Evolutionary conservation across 139 green algal genomes (phyloP).

Genomic region (Chlorella sp.): DNA sequence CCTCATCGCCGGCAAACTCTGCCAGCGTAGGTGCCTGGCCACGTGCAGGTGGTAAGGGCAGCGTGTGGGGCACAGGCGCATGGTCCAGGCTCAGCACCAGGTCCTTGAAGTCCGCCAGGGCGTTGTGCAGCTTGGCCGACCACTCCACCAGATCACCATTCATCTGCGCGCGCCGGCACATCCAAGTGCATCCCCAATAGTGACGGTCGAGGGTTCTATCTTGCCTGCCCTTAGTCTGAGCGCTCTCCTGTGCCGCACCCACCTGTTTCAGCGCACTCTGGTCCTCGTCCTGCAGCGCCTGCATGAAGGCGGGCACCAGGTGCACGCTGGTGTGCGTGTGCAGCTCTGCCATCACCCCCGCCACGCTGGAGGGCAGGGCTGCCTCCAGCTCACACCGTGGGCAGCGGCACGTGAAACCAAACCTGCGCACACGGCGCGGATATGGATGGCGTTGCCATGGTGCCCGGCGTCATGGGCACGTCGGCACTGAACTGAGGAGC

Average conservation of each 20-base stretch:
- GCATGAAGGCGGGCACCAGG: not conserved
- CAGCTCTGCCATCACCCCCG: constrained; percentile 6
- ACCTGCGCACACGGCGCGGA: too few species aligned
- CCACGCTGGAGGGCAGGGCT: not conserved
- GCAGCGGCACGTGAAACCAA: constrained; percentile 41
- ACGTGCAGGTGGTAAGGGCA: too few species aligned
- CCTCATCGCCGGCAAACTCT: not conserved
- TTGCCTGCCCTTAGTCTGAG: not conserved
- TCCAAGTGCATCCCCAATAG: too few species aligned
- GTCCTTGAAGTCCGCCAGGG: too few species aligned
- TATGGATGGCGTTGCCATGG: not conserved
- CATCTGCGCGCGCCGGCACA: too few species aligned
- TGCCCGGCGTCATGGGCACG: not conserved
- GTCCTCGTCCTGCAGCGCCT: not conserved
- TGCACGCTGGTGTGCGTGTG: not conserved
- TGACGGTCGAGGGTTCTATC: not conserved
- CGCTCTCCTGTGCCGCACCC: not conserved
- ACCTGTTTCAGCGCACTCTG: not conserved
- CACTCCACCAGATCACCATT: too few species aligned
- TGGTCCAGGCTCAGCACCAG: too few species aligned
- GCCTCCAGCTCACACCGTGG: constrained; percentile 23
- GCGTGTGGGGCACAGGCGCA: too few species aligned
- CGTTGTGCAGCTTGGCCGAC: too few species aligned
- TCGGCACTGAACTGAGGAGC: not conserved
- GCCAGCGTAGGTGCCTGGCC: not conserved